Evolutionary conservation across 805 yeast genomes (phyloP).

Genomic region (Wickerhamiella qilinensis): DNA sequence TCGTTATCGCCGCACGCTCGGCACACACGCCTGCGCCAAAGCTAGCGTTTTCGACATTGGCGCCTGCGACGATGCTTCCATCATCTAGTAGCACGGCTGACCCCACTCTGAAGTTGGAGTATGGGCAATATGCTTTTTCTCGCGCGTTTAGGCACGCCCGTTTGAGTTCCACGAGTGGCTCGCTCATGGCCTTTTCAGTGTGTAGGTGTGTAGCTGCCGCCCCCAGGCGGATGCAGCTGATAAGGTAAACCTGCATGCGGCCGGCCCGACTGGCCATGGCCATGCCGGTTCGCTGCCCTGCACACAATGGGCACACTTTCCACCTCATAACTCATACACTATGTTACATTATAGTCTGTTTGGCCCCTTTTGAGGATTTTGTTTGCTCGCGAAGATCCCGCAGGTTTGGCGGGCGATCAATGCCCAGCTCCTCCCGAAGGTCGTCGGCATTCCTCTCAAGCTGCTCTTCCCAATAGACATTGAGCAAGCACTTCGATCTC

Average conservation of each 20-base stretch:
- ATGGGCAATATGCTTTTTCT: slow-evolving; percentile 36
- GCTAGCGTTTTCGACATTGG: slow-evolving; percentile 87
- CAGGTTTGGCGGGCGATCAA: slow-evolving; percentile 67
- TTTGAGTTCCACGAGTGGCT: not conserved
- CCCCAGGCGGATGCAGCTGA: too few relatives aligned
- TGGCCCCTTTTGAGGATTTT: too few relatives aligned
- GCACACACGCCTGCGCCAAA: slow-evolving; percentile 72
- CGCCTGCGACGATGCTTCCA: slow-evolving; percentile 46
- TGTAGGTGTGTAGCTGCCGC: too few relatives aligned
- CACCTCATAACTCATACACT: too few relatives aligned
- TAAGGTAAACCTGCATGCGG: too few relatives aligned
- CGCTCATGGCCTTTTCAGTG: too few relatives aligned
- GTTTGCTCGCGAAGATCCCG: slow-evolving; percentile 53
- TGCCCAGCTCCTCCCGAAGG: slow-evolving; percentile 53
- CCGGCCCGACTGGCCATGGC: too few relatives aligned
- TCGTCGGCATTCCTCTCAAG: slow-evolving; percentile 58
- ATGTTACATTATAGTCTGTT: too few relatives aligned
- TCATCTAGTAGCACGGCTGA: slow-evolving; percentile 44
- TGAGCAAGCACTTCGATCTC: slow-evolving; percentile 58
- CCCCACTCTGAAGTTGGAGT: slow-evolving; percentile 73
- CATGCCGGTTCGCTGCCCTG: too few relatives aligned
- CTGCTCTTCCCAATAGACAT: slow-evolving; percentile 82
- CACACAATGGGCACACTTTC: too few relatives aligned
- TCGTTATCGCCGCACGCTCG: slow-evolving; percentile 48
- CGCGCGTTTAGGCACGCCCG: not conserved